Base-by-base conservation (phyloP, 2,329 filamentous ascomycete genomes). In the Aspergillus bombycis region DNA sequence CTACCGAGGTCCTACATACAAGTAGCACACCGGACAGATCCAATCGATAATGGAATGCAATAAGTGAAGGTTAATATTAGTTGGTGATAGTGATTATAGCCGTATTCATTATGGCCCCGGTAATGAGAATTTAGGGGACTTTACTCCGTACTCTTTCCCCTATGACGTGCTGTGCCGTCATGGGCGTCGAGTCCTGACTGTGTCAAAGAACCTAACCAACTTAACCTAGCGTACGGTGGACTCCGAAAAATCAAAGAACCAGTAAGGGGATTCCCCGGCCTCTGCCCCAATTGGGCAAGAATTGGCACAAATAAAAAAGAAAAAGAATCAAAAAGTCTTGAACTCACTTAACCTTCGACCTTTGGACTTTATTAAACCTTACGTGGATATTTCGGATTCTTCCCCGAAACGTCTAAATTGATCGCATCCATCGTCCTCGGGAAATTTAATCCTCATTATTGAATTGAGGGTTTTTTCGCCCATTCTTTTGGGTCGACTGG, bases 401-500 rank as follows among this genome's bases (percentile, higher is more conserved):
- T 55, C 52, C 52, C 52, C 52, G 52, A 55, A 28, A 55, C n/a
- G 52, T 38, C 52, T 55, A 55, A 55, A 38, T 26, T 36, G 52
- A 38, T 55, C 48, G 26, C 26, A 52, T 64, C 46, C 59, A 57
- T 43, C 61, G 46, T 43, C 23, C 2, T 62, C 61, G 65, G 63
- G 61, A 57, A 54, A 58, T 63, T 65, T 63, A 16, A 19, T 32
- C 30, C 21, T 52, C 30, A 55, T 55, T 38, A 38, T 55, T 28
- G n/a, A 56, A 62, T 66, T 60, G 58, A 63, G 59, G 64, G 28
- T 21, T 54, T 63, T 65, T 62, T 53, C 62, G 62, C 59, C 63
- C 65, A 58, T 61, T 62, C 61, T 60, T 61, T 65, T 65, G 63
- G 67, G 60, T 64, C 62, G 60, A 46, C 52, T 50, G 62, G 34